Percentiles rank a stretch among this genome's conserved stretches.
Conservation (phyloP, 345 rosid genomes). For the Eucalyptus curtisii region DNA sequence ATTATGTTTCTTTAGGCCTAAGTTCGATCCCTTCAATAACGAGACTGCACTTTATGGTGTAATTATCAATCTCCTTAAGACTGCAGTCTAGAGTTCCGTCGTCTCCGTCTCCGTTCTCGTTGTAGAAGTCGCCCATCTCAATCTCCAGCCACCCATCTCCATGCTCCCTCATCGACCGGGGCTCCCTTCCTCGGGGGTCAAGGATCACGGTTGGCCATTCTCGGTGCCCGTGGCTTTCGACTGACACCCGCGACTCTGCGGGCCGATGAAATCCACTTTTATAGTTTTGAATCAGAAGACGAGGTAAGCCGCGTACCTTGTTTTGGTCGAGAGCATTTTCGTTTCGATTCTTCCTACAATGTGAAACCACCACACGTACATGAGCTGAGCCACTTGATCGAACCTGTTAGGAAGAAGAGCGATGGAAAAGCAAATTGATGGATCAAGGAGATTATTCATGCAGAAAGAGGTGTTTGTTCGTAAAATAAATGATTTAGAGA, state of each 20-base stretch:
- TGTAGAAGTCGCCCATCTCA: neutral
- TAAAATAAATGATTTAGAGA: too few relatives aligned
- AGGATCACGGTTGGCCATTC: neutral
- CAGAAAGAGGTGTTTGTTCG: neutral
- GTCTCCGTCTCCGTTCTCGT: neutral
- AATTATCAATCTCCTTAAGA: neutral
- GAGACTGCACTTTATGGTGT: fast-evolving
- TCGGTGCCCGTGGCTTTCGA: fast-evolving
- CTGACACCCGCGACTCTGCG: fast-evolving
- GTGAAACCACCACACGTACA: neutral
- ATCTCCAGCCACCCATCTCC: neutral
- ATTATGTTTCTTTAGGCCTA: neutral
- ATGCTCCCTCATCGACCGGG: neutral
- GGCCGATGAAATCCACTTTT: fast-evolving
- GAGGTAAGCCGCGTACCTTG: neutral
- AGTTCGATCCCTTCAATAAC: neutral
- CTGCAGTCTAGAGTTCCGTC: neutral
- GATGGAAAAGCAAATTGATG: neutral
- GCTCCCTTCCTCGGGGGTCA: neutral
- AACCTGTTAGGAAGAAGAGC: neutral
- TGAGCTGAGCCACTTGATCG: neutral
- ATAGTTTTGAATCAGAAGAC: fast-evolving
- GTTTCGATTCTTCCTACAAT: neutral
- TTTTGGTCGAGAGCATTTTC: neutral
- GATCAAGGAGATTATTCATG: neutral